A percentile compares a stretch with the other conserved stretches of the same genome.
phyloP scores from a whole-genome alignment of 148 eudicot genomes.

The Cornus florida region DNA sequence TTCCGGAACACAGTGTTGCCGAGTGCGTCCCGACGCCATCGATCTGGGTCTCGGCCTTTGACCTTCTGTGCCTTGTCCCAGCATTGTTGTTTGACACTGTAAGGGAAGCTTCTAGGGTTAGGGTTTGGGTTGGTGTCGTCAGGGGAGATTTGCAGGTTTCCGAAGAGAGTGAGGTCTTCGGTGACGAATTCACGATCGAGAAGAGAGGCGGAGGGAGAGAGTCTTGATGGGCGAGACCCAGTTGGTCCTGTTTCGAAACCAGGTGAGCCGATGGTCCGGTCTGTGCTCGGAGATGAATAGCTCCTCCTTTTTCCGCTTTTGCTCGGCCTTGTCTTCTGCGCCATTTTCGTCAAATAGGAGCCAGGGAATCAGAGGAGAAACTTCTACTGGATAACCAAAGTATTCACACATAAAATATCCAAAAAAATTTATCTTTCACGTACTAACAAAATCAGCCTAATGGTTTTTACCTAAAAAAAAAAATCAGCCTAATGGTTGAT shows the following conservation, averaged over 20 bases:
- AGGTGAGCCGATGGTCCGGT: conserved; percentile 14
- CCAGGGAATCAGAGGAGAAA: too few species aligned
- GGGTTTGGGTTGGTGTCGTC: conserved; percentile 11
- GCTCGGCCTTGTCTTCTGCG: conserved; percentile 9
- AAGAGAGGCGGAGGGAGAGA: conserved; percentile 35
- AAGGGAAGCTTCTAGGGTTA: conserved; percentile 85
- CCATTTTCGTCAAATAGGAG: neutral
- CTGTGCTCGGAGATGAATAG: conserved; percentile 22
- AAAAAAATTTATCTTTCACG: too few species aligned
- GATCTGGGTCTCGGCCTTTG: conserved; percentile 83
- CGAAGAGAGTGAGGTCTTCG: conserved; percentile 41
- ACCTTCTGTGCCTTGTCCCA: conserved; percentile 94
- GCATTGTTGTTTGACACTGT: conserved; percentile 87
- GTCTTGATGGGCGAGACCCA: conserved; percentile 18
- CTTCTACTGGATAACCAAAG: too few species aligned
- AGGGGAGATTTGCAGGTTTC: conserved; percentile 39
- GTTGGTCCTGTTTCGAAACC: conserved; percentile 21
- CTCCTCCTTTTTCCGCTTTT: conserved; percentile 12
- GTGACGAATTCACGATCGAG: conserved; percentile 28
- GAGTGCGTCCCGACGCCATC: conserved; percentile 78
- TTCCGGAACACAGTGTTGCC: conserved; percentile 78
- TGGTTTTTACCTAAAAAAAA: too few species aligned
- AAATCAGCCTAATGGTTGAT: too few species aligned
- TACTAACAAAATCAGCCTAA: too few species aligned
- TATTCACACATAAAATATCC: too few species aligned